Evolutionary conservation across 495 filamentous ascomycete genomes (phyloP), one percentile per base, ranked within the genome.

Genomic region (Arthonia radiata): DNA sequence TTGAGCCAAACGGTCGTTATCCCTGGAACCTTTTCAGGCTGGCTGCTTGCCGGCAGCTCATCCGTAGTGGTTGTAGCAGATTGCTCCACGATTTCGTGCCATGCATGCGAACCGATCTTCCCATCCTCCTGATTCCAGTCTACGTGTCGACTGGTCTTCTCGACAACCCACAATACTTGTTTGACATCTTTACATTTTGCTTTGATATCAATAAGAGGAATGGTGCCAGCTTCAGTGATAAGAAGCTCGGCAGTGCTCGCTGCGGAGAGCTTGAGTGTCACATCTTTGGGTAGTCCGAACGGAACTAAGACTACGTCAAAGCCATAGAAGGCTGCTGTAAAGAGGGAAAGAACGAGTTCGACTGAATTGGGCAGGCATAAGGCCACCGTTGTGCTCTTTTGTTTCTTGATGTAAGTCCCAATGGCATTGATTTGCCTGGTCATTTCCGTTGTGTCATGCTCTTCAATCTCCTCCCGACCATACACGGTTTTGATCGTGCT

Each of bases 301-400:
- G 86, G 89, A 13, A 94, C 46, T 26, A 94, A 49, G 19, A 92
- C 58, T n/a, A 71, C 64, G 6, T 70, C 73, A 36, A 86, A 54
- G 25, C 59, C 61, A 44, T 89, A 81, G 48, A 92, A 94, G 14
- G 78, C 64, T 35, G 72, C 57, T 34, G 65, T 66, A 70, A n/a
- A 12, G 9, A 66, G 16, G 63, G 59, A 32, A 64, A 61, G 7
- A 3, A 48, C 42, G n/a, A 89, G 66, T 47, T 94, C 86, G 39
- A 90, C 56, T 24, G 79, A 89, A 53, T 99, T 93, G 2, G 81
- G 80, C 15, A 94, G 63, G 46, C 86, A 89, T 35, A 99, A 60
- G 14, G 79, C 86, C 15, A 94, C 75, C 18, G 64, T 69, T 42
- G 69, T 70, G n/a, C 59, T 71, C 10, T 65, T 64, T 32, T 71